Evolutionary conservation across 2,329 filamentous ascomycete species (phyloP), one percentile per base, ranked within the genome.

Genomic region (Colletotrichum melonis): DNA sequence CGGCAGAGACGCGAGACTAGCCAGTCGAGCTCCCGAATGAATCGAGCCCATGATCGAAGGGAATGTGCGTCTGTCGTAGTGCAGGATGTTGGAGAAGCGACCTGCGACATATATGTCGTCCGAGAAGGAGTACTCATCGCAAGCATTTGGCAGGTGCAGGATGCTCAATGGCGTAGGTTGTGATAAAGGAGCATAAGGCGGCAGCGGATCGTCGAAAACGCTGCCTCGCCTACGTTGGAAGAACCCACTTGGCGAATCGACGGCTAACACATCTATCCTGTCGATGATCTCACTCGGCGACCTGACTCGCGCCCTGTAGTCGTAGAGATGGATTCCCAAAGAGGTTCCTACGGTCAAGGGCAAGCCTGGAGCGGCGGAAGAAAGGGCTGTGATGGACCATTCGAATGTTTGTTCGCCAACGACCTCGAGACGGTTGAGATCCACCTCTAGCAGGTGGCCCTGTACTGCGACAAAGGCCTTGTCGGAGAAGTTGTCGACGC

Each of bases 51-150:
- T 89, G 8, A 98, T 73, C 19, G 90, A 89, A 0, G 95, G 94
- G 78, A 98, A 97, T 81, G 90, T 94, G 57, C 96, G 92, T 4
- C 95, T 90, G 79, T 98, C 95, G 82, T 98, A 98, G 79, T 95
- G 93, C 4, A 98, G 86, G 69, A 98, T 94, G 78, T 92, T 95
- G 5, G 95, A 93, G 80, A 98, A 98, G 19, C 96, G 91, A 0
- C 96, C 96, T 5, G 93, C 94, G 46, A 98, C 91, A 84, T 95
- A 96, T 54, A 98, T 97, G 35, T 97, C 93, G 72, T 93, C 89
- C 63, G 94, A 93, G 22, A 91, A 86, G 74, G 90, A 86, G 62
- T 85, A 84, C 11, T 81, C 81, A 9, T 85, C 82, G 0, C 87
- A 88, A 1, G 89, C 84, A 9, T 85, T 86, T 16, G 92, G 92